Conservation (phyloP, 371 early-diverging fungal genomes). For the Nematocida displodere region DNA sequence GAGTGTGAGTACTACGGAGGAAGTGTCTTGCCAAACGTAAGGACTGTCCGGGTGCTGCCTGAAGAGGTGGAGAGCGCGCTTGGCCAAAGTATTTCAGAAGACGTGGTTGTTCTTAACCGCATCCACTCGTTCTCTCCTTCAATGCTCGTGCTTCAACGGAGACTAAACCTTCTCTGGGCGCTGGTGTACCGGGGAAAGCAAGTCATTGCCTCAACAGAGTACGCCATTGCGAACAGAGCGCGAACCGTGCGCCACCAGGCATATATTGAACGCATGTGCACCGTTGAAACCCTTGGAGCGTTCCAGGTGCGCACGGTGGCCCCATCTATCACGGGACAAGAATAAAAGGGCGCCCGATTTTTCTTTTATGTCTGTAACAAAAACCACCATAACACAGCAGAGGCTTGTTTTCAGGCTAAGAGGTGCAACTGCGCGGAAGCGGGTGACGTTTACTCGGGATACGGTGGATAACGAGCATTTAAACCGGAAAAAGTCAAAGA, state of each 20-base stretch:
- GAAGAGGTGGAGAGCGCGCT: background rate
- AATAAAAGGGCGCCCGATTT: too few species aligned
- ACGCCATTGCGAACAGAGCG: background rate
- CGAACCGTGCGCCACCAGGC: background rate
- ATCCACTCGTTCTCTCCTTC: background rate
- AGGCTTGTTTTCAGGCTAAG: constrained; percentile 21
- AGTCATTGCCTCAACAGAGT: background rate
- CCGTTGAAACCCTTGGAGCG: too few species aligned
- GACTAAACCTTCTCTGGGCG: constrained; percentile 8
- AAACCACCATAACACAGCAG: background rate
- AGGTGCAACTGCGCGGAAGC: constrained; percentile 33
- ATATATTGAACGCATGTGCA: constrained; percentile 1
- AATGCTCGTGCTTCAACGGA: background rate
- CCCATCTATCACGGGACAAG: too few species aligned
- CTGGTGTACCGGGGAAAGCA: background rate
- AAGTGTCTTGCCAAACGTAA: background rate
- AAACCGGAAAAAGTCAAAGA: constrained; percentile 62
- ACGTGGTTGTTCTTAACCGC: constrained; percentile 11
- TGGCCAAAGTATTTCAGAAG: background rate
- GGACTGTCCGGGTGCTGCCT: background rate
- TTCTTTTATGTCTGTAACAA: constrained; percentile 20
- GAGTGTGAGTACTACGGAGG: constrained; percentile 38
- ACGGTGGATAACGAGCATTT: constrained; percentile 64
- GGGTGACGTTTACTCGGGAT: constrained; percentile 62
- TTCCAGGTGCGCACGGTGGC: too few species aligned